phyloP scores from a whole-genome alignment of 2,329 filamentous ascomycete genomes.

The Trichoderma koningii region DNA sequence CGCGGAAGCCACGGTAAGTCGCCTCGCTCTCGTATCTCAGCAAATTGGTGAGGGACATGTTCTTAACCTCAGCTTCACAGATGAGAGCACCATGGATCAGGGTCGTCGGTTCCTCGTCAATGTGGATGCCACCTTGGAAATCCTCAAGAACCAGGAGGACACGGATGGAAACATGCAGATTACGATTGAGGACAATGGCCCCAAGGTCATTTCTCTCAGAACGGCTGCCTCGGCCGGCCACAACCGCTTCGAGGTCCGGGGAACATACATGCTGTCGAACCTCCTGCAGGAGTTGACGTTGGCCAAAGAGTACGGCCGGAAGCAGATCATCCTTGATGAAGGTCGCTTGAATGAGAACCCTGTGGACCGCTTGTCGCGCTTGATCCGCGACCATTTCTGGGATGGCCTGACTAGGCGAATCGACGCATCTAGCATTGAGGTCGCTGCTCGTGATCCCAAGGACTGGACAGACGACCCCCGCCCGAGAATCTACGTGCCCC shows the following conservation, averaged over 20 bases:
- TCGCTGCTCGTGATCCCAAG: conserved; percentile 87
- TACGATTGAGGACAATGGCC: conserved; percentile 92
- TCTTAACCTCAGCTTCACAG: conserved; percentile 47
- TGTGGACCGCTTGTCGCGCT: conserved; percentile 79
- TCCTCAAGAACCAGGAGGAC: conserved; percentile 81
- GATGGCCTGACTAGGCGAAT: conserved; percentile 85
- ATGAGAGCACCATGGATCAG: conserved; percentile 69
- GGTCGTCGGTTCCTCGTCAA: conserved; percentile 80
- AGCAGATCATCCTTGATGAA: conserved; percentile 89
- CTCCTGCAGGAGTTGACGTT: conserved; percentile 91
- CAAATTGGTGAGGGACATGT: not conserved
- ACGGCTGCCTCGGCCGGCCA: conserved; percentile 84
- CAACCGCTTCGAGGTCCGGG: conserved; percentile 86
- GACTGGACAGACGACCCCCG: conserved; percentile 91
- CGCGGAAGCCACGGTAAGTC: conserved; percentile 60
- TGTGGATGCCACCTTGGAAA: conserved; percentile 80
- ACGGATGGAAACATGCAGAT: conserved; percentile 95
- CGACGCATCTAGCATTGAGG: conserved; percentile 82
- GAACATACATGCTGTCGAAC: conserved; percentile 97
- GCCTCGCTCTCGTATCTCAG: not conserved
- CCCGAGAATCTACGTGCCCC: conserved; percentile 88
- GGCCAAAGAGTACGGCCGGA: conserved; percentile 85
- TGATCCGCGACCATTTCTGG: conserved; percentile 93
- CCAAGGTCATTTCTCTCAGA: conserved; percentile 84
- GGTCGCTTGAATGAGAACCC: conserved; percentile 93